Evolutionary conservation across 371 early-diverging fungal genomes (phyloP).

Genomic region (Massospora cicadina): DNA sequence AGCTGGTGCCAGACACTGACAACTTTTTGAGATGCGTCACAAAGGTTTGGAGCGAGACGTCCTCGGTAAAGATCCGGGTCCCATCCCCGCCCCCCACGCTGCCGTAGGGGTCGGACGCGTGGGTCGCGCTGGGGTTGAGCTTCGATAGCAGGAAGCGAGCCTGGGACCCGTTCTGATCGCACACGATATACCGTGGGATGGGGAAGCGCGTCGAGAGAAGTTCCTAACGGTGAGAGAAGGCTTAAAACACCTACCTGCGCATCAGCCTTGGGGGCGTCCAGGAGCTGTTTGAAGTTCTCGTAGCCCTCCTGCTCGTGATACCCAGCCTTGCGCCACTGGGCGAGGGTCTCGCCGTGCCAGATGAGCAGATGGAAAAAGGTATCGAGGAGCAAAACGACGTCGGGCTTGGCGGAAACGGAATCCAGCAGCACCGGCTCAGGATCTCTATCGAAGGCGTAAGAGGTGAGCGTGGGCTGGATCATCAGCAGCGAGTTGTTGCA

Average conservation of each 20-base stretch:
- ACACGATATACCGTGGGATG: conserved; percentile 95
- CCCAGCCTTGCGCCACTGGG: conserved; percentile 81
- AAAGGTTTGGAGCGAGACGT: conserved; percentile 93
- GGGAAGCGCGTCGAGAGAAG: conserved; percentile 92
- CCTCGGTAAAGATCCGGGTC: conserved; percentile 91
- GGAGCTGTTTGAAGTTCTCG: conserved; percentile 82
- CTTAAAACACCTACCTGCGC: conserved; percentile 36
- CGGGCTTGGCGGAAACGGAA: conserved; percentile 90
- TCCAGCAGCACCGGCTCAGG: conserved; percentile 94
- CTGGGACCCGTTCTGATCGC: conserved; percentile 96
- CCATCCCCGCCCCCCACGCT: conserved; percentile 34
- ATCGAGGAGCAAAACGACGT: conserved; percentile 92
- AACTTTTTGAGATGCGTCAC: conserved; percentile 90
- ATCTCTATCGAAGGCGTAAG: conserved; percentile 76
- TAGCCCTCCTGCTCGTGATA: conserved; percentile 84
- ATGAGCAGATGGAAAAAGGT: conserved; percentile 97
- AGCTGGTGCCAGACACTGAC: conserved; percentile 14
- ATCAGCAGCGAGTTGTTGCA: conserved; percentile 92
- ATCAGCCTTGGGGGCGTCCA: conserved; percentile 77
- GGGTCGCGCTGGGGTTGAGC: conserved; percentile 97
- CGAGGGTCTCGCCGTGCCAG: conserved; percentile 87
- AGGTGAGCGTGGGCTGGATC: conserved; percentile 97
- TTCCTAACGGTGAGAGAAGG: conserved; percentile 32
- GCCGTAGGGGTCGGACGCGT: conserved; percentile 49
- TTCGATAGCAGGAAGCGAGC: conserved; percentile 97